A percentile compares a stretch with the other conserved stretches of the same genome.
Evolutionary conservation across 2,329 filamentous ascomycete species (phyloP).

Genomic region (Anthostomella pinea): DNA sequence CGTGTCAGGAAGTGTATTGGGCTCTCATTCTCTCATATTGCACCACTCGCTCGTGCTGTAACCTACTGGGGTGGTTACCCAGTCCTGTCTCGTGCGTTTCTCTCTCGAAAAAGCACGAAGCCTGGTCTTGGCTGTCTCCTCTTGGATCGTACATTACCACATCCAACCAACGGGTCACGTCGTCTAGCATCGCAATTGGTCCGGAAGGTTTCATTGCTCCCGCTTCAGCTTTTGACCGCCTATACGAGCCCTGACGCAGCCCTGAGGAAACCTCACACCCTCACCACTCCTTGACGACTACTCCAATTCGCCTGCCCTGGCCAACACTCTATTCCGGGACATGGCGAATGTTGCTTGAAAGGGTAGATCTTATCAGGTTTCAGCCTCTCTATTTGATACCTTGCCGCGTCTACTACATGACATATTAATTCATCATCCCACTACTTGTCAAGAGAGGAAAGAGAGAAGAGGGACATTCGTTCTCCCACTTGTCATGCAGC

Average conservation of each 20-base stretch:
- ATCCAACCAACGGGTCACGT: constrained; percentile 28
- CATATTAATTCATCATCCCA: constrained; percentile 22
- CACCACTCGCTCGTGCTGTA: constrained; percentile 28
- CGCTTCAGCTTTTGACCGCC: constrained; percentile 31
- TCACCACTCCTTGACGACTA: no score
- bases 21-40: constrained; percentile 26
- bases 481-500: constrained; percentile 41
- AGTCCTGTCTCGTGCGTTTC: constrained; percentile 20
- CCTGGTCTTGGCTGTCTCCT: constrained; percentile 24
- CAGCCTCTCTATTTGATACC: constrained; percentile 16
- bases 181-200: constrained; percentile 25
- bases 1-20: constrained; percentile 22
- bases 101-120: no score
- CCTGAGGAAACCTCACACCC: constrained; percentile 18
- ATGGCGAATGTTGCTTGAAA: constrained; percentile 29
- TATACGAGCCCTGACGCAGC: constrained; percentile 31
- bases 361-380: constrained; percentile 19
- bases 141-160: constrained; percentile 27
- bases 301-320: constrained; percentile 17
- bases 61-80: constrained; percentile 21
- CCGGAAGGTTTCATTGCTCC: constrained; percentile 34
- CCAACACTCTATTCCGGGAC: constrained; percentile 20
- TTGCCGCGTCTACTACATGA: constrained; percentile 24
- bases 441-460: constrained; percentile 14
- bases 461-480: no score